phyloP scores from a whole-genome alignment of 164 flowering plant species.

The Vitis amurensis region DNA sequence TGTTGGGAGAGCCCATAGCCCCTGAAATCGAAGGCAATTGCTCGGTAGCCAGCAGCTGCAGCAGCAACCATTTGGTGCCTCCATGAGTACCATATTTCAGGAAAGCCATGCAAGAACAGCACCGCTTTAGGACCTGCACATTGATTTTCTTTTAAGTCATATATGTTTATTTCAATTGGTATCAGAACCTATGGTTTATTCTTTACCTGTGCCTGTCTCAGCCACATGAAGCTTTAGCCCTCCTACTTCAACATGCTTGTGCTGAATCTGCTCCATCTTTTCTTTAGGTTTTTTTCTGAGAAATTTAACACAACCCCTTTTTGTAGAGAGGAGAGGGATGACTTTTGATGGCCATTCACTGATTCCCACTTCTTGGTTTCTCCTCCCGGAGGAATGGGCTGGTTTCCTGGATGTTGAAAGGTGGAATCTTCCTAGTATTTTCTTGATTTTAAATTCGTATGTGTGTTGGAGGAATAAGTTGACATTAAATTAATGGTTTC shows the following conservation, averaged over 20 bases:
- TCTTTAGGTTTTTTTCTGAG: background rate
- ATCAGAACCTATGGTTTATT: no score
- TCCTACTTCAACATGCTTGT: conserved; percentile 32
- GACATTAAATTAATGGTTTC: no score
- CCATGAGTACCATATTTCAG: conserved; percentile 61
- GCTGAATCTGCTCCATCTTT: conserved; percentile 43
- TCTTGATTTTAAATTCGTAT: no score
- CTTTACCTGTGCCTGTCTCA: conserved; percentile 31
- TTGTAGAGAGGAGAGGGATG: no score
- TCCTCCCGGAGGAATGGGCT: no score
- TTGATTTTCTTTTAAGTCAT: background rate
- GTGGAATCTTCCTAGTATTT: no score
- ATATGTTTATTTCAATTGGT: background rate
- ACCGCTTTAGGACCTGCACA: conserved; percentile 31
- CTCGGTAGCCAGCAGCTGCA: conserved; percentile 49
- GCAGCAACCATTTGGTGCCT: conserved; percentile 62
- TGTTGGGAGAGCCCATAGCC: conserved; percentile 71
- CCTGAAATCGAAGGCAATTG: conserved; percentile 53
- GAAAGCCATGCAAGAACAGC: conserved; percentile 53
- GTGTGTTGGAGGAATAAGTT: no score
- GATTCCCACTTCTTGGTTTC: no score
- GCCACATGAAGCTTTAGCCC: conserved; percentile 57
- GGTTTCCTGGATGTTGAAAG: no score
- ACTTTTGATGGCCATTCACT: no score
- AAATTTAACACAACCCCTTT: background rate